phyloP scores from a whole-genome alignment of 1,284 basidiomycete species.

The Chondrostereum purpureum region DNA sequence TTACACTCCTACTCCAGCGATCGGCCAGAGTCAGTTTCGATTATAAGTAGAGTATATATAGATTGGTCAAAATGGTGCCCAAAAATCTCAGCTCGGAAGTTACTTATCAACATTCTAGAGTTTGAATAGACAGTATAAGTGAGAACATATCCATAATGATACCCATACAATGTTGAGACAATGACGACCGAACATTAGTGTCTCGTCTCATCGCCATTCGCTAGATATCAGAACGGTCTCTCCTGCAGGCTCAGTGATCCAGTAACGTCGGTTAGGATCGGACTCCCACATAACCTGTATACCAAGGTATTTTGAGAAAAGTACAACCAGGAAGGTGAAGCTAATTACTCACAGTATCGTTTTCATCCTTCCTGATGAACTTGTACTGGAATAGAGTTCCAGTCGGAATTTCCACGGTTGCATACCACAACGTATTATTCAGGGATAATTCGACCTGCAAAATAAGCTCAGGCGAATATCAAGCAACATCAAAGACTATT shows the following conservation, averaged over 20 bases:
- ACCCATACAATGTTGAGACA: no score
- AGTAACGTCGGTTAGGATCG: conserved; percentile 47
- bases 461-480: not conserved
- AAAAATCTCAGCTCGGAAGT: no score
- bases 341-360: conserved; percentile 48
- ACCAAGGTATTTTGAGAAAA: not conserved
- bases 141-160: no score
- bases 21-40: no score
- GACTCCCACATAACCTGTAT: conserved; percentile 44
- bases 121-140: no score
- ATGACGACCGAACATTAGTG: no score
- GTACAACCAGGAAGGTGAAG: not conserved
- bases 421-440: conserved; percentile 48
- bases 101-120: no score
- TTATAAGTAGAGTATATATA: no score
- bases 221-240: conserved; percentile 33
- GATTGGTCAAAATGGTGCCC: no score
- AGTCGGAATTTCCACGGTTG: conserved; percentile 41
- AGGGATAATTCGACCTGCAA: conserved; percentile 47
- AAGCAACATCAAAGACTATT: no score
- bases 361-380: conserved; percentile 49
- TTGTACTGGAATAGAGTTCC: conserved; percentile 49
- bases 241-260: conserved; percentile 25
- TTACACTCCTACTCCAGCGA: no score
- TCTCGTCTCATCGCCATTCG: conserved; percentile 31